Conservation (phyloP, 768 basidiomycete genomes). For the Lentinula lateritia region DNA sequence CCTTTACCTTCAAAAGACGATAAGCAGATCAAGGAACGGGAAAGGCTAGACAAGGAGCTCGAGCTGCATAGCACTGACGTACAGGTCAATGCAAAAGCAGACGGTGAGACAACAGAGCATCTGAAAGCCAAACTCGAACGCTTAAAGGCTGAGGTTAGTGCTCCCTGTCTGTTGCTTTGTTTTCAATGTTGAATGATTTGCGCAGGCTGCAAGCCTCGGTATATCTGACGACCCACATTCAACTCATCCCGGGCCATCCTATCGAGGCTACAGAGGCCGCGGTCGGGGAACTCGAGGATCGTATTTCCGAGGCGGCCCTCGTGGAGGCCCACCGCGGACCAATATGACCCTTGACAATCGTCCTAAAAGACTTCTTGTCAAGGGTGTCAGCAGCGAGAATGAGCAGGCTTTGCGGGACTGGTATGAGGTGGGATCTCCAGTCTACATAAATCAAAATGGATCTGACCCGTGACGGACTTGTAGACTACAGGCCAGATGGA, state of each 20-base stretch:
- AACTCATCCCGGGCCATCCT: conserved; percentile 33
- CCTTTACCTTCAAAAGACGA: conserved; percentile 26
- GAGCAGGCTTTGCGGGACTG: conserved; percentile 68
- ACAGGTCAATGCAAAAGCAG: conserved; percentile 12
- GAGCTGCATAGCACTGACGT: conserved; percentile 51
- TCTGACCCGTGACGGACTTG: not conserved
- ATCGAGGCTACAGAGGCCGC: conserved; percentile 70
- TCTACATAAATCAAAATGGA: conserved; percentile 1
- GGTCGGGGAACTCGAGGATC: conserved; percentile 55
- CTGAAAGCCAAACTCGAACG: conserved; percentile 70
- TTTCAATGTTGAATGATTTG: not conserved
- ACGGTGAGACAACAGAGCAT: conserved; percentile 55
- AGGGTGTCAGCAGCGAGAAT: conserved; percentile 50
- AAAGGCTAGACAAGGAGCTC: conserved; percentile 78
- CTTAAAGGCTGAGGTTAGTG: conserved; percentile 72
- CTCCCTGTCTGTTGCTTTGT: not conserved
- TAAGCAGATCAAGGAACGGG: conserved; percentile 51
- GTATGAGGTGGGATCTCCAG: conserved; percentile 61
- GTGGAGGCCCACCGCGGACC: conserved; percentile 60
- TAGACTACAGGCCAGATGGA: conserved; percentile 72
- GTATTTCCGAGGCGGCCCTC: conserved; percentile 51
- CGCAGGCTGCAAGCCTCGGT: conserved; percentile 71
- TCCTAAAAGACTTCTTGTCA: conserved; percentile 73
- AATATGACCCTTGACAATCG: conserved; percentile 92
- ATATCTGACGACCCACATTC: conserved; percentile 46